Evolutionary conservation across 2,329 filamentous ascomycete species (phyloP).

Genomic region (Aspergillus unguis): DNA sequence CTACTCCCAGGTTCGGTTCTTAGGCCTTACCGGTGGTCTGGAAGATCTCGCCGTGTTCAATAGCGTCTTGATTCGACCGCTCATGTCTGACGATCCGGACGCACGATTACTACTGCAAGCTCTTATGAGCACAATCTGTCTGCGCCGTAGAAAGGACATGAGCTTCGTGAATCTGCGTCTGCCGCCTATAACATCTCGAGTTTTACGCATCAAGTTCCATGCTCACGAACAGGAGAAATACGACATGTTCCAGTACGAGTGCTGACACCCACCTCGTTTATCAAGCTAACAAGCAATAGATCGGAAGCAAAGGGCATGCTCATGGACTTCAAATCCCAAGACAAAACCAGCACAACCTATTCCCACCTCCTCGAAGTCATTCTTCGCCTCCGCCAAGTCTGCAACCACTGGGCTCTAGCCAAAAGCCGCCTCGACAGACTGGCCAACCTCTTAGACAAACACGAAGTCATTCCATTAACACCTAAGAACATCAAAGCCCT

Average conservation of each 20-base stretch:
- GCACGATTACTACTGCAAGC: constrained; percentile 67
- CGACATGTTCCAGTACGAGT: constrained; percentile 62
- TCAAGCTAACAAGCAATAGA: constrained; percentile 37
- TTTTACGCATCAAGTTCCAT: constrained; percentile 71
- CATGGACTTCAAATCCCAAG: constrained; percentile 54
- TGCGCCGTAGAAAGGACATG: constrained; percentile 85
- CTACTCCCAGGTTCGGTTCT: constrained; percentile 73
- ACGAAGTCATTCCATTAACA: constrained; percentile 66
- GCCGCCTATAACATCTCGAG: constrained; percentile 71
- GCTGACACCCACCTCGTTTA: neutral
- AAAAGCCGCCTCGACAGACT: constrained; percentile 71
- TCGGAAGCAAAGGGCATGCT: constrained; percentile 72
- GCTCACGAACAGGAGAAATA: constrained; percentile 74
- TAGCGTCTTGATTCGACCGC: constrained; percentile 64
- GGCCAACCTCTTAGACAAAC: constrained; percentile 63
- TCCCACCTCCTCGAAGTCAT: constrained; percentile 76
- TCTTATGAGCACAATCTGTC: constrained; percentile 75
- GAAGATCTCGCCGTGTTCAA: constrained; percentile 73
- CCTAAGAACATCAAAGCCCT: constrained; percentile 68
- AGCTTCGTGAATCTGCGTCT: constrained; percentile 77
- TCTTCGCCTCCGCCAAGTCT: constrained; percentile 78
- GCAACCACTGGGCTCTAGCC: constrained; percentile 84
- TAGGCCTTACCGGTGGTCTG: constrained; percentile 71
- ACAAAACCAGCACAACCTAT: constrained; percentile 56
- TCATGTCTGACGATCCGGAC: constrained; percentile 55